Evolutionary conservation across 2,329 filamentous ascomycete species (phyloP), one percentile per base, ranked within the genome.

Genomic region (Cladophialophora psammophila): DNA sequence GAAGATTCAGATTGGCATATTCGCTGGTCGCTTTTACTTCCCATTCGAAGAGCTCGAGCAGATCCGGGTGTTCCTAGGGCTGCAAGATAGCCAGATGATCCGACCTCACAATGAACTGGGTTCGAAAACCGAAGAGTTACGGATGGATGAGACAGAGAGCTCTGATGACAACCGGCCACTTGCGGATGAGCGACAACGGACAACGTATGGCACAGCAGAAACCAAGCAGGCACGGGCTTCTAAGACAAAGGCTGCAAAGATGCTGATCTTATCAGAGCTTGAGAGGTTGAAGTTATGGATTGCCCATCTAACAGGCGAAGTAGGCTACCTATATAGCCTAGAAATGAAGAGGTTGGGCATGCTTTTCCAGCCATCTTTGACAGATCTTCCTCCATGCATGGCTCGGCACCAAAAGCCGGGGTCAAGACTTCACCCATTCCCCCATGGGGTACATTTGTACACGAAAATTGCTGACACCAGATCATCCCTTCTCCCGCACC

Each of bases 401-500:
- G 77, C 66, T 78, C 5, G 71, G 73, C 9, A 60, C 76, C 10
- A 73, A 75, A 20, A 73, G 76, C 2, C 74, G 76, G 35, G 78
- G 78, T 2, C 77, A 78, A 50, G 77, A 78, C 35, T 67, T 67
- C 12, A 73, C 71, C 0, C 72, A 78, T 57, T 78, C 77, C 0
- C 76, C 76, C 1, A 78, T 79, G 75, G 78, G 78, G 0, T 76
- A 78, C 45, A 61, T 80, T 1, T 77, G 75, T 62, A 74, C 75
- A 9, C 74, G 75, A 0, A 73, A 73, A 66, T 57, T 58, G 15
- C 67, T 78, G 2, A 70, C 67, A 8, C 40, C 63, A 42, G 72
- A 73, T 12, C 75, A 76, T 62, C 72, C 76, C 1, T 78, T 78
- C 65, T 77, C 77, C 62, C 64, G 55, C 6, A 32, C 12, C 15